phyloP scores from a whole-genome alignment of 352 stramenopile genomes.

The Blastocystis sp. region DNA sequence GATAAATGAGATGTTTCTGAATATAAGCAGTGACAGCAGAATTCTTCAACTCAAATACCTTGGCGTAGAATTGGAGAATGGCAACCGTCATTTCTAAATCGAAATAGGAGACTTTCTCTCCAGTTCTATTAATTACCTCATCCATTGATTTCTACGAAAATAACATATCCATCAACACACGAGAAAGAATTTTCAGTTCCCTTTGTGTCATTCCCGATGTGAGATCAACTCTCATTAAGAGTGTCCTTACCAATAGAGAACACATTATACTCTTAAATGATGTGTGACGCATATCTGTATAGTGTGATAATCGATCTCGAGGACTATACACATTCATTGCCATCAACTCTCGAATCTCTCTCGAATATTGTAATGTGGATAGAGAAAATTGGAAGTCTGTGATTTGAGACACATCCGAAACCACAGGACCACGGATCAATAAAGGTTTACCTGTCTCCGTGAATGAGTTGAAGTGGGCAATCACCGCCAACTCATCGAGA shows the following conservation, averaged over 20 bases:
- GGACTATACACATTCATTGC: neutral
- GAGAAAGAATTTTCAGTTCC: neutral
- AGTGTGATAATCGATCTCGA: neutral
- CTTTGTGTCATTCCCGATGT: neutral
- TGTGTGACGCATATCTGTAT: neutral
- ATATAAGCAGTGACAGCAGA: neutral
- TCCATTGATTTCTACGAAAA: neutral
- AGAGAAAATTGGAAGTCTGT: conserved; percentile 1
- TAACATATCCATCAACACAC: conserved; percentile 24
- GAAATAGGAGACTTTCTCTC: neutral
- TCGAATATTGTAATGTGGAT: neutral
- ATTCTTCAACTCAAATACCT: neutral
- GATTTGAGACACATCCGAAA: neutral
- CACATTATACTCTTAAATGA: neutral
- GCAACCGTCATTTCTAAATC: conserved; percentile 12
- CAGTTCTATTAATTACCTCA: neutral
- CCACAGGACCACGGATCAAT: neutral
- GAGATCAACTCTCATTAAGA: neutral
- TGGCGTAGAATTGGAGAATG: neutral
- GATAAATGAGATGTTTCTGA: conserved; percentile 40
- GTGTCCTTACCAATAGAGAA: neutral
- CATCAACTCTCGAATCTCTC: neutral
- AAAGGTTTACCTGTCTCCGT: neutral
- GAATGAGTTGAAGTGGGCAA: neutral
- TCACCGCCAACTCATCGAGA: neutral